Base-by-base conservation (phyloP, 306 rosid species). In the Fagus crenata region DNA sequence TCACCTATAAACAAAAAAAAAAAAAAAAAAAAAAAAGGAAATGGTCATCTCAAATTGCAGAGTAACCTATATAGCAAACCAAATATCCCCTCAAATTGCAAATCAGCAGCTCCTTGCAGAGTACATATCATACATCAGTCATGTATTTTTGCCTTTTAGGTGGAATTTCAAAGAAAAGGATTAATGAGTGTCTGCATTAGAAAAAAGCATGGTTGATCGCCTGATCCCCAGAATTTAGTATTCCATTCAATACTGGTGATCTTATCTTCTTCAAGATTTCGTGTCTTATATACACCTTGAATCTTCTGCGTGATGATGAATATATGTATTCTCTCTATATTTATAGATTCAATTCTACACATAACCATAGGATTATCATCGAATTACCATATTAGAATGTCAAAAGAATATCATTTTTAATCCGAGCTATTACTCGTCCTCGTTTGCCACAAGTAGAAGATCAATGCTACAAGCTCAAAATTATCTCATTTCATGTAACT, bases 1-100 rank as follows among this genome's bases (percentile, higher is more conserved):
- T 92, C 58, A 95, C 98, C 98, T 95, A 80, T 41, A 36, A 76
- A 82, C 56, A 74, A 83, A 81, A 46, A 1, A 46, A 46, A 39
- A 39, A 39, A 39, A n/a, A n/a, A 74, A 83, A 81, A 46, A 1
- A 46, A 46, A 39, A 39, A 39, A 39, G 74, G 6, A 49, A 37
- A 42, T 79, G 46, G 71, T 78, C 65, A 69, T 49, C 28, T 55
- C 37, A 58, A 63, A 9, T 17, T 74, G 43, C 14, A 73, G 15
- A 9, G 46, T 2, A 22, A 11, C 73, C 35, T 22, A 53, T 41
- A 67, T 53, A 74, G 40, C 1, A 0, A 65, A 37, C 71, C 11
- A 65, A 15, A 65, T 22, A 39, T 3, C 2, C 3, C 49, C 71
- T 61, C 68, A 32, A 33, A 61, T 32, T 3, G 2, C 71, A 7